Conservation (phyloP, 2,329 filamentous ascomycete species). For the Stachybotrys echinatus region DNA sequence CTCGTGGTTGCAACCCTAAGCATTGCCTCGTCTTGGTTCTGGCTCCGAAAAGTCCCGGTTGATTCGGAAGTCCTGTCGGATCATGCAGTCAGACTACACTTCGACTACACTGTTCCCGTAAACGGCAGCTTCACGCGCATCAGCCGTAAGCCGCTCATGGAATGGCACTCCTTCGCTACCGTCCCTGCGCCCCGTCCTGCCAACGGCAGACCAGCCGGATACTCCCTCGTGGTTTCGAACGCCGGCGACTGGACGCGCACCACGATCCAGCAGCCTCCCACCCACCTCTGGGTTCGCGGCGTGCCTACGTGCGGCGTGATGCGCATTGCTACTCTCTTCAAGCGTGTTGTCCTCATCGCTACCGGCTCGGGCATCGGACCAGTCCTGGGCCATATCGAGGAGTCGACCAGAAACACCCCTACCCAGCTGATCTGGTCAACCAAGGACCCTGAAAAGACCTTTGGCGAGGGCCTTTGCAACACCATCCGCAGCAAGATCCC, state of each 20-base stretch:
- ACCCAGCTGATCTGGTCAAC: conserved; percentile 67
- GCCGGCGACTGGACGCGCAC: conserved; percentile 70
- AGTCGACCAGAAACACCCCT: conserved; percentile 29
- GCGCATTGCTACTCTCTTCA: conserved; percentile 61
- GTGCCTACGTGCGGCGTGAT: conserved; percentile 63
- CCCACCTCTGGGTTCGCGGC: conserved; percentile 61
- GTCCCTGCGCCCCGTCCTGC: conserved; percentile 51
- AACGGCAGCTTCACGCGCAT: conserved; percentile 46
- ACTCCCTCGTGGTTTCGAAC: conserved; percentile 65
- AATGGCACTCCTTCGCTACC: conserved; percentile 73
- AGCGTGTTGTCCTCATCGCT: conserved; percentile 60
- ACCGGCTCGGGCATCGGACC: conserved; percentile 72
- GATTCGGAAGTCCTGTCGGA: conserved; percentile 62
- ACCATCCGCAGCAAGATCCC: conserved; percentile 53
- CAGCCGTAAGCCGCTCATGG: conserved; percentile 55
- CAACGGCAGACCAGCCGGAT: conserved; percentile 34
- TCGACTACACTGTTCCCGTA: conserved; percentile 56
- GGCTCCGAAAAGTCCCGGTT: conserved; percentile 62
- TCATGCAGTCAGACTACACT: conserved; percentile 69
- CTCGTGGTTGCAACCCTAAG: conserved; percentile 57
- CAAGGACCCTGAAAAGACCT: conserved; percentile 55
- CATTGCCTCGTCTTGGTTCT: conserved; percentile 67
- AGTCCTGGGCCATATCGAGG: conserved; percentile 54
- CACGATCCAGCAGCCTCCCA: conserved; percentile 58
- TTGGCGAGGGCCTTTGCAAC: conserved; percentile 50